phyloP scores from a whole-genome alignment of 169 alveolate species.

The Cryptosporidium baileyi region DNA sequence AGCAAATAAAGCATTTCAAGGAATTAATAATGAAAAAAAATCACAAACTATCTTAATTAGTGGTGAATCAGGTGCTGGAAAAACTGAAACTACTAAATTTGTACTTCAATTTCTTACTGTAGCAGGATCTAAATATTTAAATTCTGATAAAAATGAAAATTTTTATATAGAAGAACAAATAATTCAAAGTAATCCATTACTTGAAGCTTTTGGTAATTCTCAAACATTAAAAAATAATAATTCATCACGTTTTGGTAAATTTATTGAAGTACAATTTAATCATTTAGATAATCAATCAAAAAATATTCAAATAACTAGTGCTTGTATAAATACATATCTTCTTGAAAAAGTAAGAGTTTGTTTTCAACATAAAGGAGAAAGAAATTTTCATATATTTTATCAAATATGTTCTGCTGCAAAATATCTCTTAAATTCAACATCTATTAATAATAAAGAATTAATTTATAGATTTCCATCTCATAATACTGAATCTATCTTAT shows the following conservation, averaged over 20 bases:
- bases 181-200: constrained; percentile 96
- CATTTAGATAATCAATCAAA: neutral
- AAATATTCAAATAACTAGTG: constrained; percentile 78
- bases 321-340: constrained; percentile 93
- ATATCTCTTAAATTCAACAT: neutral
- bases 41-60: constrained; percentile 93
- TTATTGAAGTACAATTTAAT: constrained; percentile 93
- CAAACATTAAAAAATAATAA: constrained; percentile 94
- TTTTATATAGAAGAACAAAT: constrained; percentile 86
- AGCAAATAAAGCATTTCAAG: constrained; percentile 92
- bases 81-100: constrained; percentile 97
- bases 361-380: constrained; percentile 92
- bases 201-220: constrained; percentile 99
- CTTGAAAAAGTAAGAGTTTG: constrained; percentile 97
- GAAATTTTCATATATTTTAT: constrained; percentile 97
- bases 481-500: constrained; percentile 3
- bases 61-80: constrained; percentile 99
- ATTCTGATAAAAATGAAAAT: neutral
- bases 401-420: constrained; percentile 90
- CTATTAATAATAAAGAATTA: neutral
- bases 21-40: constrained; percentile 85
- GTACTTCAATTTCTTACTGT: constrained; percentile 92
- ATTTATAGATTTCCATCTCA: constrained; percentile 37
- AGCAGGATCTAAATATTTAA: constrained; percentile 3
- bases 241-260: constrained; percentile 97